Evolutionary conservation across 2,329 filamentous ascomycete species (phyloP).

Genomic region (Xylaria polymorpha): DNA sequence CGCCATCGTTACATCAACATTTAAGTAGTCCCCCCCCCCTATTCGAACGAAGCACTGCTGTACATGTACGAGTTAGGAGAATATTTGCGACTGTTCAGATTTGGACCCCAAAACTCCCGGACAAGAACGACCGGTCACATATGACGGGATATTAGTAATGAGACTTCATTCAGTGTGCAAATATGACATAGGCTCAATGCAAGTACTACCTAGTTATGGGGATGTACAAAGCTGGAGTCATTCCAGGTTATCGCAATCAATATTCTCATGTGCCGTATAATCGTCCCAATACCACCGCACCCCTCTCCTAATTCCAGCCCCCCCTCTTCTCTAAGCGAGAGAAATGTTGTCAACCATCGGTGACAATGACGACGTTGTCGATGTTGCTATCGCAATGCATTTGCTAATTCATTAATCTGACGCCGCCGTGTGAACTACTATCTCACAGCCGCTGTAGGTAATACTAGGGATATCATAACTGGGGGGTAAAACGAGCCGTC

Average conservation of each 20-base stretch:
- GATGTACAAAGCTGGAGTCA: constrained; percentile 31
- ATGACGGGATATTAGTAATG: not conserved
- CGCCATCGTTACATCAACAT: not conserved
- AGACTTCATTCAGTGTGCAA: constrained; percentile 2
- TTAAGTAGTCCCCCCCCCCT: not conserved
- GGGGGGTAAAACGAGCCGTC: constrained; percentile 29
- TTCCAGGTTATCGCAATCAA: constrained; percentile 28
- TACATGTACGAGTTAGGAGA: not conserved
- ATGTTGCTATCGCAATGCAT: constrained; percentile 30
- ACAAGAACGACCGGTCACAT: not conserved
- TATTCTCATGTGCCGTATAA: constrained; percentile 32
- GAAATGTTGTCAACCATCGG: constrained; percentile 25
- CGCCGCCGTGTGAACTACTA: constrained; percentile 13
- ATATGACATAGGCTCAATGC: constrained; percentile 25
- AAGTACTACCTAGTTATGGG: constrained; percentile 25
- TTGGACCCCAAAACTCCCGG: not conserved
- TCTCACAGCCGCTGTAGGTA: constrained; percentile 28
- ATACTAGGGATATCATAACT: constrained; percentile 38
- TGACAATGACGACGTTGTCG: constrained; percentile 24
- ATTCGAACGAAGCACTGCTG: not conserved
- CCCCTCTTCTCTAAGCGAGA: constrained; percentile 18
- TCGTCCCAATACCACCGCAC: constrained; percentile 21
- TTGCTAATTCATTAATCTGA: constrained; percentile 37
- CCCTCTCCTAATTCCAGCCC: constrained; percentile 17
- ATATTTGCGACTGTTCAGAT: too few species aligned